These are phyloP conservation scores for Aspergillus fischeri DNA, from an alignment of 2,329 filamentous ascomycete species.

Conservation along the genomic window DNA sequence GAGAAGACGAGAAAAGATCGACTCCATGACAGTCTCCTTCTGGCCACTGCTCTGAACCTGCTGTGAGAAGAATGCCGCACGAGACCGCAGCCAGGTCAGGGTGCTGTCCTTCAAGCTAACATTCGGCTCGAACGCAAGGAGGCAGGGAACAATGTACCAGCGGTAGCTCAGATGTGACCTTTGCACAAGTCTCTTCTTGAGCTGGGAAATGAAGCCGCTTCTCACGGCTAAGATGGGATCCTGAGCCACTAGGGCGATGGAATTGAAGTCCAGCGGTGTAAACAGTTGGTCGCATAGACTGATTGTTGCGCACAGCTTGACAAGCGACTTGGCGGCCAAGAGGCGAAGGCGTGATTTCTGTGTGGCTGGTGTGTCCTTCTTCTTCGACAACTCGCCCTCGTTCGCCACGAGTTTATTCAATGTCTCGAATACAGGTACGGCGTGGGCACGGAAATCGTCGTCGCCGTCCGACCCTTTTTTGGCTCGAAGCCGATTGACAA, in stretches of 20 bases:
- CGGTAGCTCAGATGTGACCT: constrained; percentile 69
- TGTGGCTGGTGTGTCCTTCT: constrained; percentile 67
- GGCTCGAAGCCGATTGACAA: constrained; percentile 79
- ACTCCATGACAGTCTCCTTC: constrained; percentile 65
- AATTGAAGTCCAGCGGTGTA: constrained; percentile 70
- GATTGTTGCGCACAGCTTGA: constrained; percentile 79
- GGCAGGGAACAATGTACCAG: constrained; percentile 86
- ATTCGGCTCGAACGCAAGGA: constrained; percentile 86
- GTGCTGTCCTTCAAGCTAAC: constrained; percentile 68
- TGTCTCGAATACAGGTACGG: constrained; percentile 69
- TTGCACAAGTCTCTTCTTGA: constrained; percentile 66
- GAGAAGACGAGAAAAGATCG: constrained; percentile 74
- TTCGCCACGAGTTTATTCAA: constrained; percentile 71
- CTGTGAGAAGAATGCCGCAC: constrained; percentile 62
- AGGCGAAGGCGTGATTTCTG: constrained; percentile 81
- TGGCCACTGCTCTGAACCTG: constrained; percentile 35
- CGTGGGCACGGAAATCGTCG: constrained; percentile 47
- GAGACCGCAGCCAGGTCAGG: constrained; percentile 84
- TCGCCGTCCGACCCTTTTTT: constrained; percentile 47
- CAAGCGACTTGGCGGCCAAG: constrained; percentile 69
- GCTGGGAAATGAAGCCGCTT: constrained; percentile 71
- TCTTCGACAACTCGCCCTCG: constrained; percentile 75
- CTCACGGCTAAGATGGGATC: constrained; percentile 72
- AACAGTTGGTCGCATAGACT: constrained; percentile 70
- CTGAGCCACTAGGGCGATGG: constrained; percentile 74